These are phyloP conservation scores for Hygrophila difformis DNA, from an alignment of 257 asterid species.

Conservation along the genomic window DNA sequence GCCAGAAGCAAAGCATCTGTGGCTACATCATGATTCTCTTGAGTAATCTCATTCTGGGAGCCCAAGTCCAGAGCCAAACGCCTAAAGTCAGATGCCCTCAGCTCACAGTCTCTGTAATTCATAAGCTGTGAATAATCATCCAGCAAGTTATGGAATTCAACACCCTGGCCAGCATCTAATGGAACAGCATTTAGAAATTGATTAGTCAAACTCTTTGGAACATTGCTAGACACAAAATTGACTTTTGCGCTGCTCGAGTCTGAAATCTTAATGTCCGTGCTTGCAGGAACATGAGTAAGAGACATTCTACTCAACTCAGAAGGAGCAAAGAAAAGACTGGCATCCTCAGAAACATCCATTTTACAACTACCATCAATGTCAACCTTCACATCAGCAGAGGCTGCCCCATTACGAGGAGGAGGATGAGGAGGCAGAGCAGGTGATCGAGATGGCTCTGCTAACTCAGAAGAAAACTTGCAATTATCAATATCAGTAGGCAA, in stretches of 20 bases:
- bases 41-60: conserved; percentile 50
- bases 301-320: conserved; percentile 57
- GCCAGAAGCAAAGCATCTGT: conserved; percentile 91
- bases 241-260: conserved; percentile 32
- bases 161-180: conserved; percentile 27
- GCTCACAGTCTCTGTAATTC: conserved; percentile 73
- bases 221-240: conserved; percentile 27
- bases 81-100: conserved; percentile 88
- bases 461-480: conserved; percentile 37
- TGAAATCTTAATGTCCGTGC: conserved; percentile 30
- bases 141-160: conserved; percentile 40
- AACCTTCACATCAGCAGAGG: conserved; percentile 45
- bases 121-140: conserved; percentile 75
- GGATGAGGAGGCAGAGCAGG: conserved; percentile 33
- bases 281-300: conserved; percentile 43
- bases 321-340: conserved; percentile 79
- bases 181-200: conserved; percentile 22
- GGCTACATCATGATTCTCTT: conserved; percentile 70
- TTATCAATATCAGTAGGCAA: conserved; percentile 76
- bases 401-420: conserved; percentile 34
- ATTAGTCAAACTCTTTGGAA: conserved; percentile 21
- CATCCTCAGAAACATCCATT: conserved; percentile 65
- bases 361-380: conserved; percentile 43
- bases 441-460: conserved; percentile 33
- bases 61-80: conserved; percentile 74